A percentile compares a stretch with the other conserved stretches of the same genome.
Evolutionary conservation across 2,329 filamentous ascomycete genomes (phyloP).

Genomic region (Phaeosphaeria sp.): DNA sequence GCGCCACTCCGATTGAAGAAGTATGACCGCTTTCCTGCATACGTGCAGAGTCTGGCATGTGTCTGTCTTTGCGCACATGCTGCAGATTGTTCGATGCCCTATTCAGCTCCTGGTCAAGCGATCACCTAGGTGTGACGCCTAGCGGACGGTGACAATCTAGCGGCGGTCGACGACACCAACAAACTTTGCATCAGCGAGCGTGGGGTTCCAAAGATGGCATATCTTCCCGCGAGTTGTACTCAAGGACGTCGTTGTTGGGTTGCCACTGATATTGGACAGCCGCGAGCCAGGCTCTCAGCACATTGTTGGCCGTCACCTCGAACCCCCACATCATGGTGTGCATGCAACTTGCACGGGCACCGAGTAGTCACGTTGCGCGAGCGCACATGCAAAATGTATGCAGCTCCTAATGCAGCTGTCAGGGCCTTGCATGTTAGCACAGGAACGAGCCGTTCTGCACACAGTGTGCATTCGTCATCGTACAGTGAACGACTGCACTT

Average conservation of each 20-base stretch:
- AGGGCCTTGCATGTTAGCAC: constrained; percentile 10
- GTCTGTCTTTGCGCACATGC: constrained; percentile 1
- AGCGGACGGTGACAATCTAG: not conserved
- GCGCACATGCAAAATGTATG: constrained; percentile 12
- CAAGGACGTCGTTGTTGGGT: not conserved
- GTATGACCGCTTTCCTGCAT: not conserved
- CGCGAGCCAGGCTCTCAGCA: not conserved
- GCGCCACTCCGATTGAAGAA: not conserved
- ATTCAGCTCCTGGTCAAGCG: not conserved
- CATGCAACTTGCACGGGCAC: constrained; percentile 1
- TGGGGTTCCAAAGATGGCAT: not conserved
- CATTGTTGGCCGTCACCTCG: constrained; percentile 6
- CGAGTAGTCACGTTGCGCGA: constrained; percentile 9
- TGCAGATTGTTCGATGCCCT: not conserved
- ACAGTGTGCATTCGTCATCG: constrained; percentile 11
- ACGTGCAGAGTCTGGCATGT: not conserved
- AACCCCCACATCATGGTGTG: constrained; percentile 9
- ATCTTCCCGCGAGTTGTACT: too few species aligned
- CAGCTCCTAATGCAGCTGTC: constrained; percentile 10
- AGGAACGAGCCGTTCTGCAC: constrained; percentile 19
- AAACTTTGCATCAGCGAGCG: not conserved
- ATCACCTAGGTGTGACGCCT: not conserved
- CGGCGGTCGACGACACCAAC: not conserved
- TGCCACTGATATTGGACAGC: not conserved
- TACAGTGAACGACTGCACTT: constrained; percentile 8